A percentile compares a stretch with the other conserved stretches of the same genome.
Evolutionary conservation across 768 basidiomycete species (phyloP).

Genomic region (Suillus ampliporus): DNA sequence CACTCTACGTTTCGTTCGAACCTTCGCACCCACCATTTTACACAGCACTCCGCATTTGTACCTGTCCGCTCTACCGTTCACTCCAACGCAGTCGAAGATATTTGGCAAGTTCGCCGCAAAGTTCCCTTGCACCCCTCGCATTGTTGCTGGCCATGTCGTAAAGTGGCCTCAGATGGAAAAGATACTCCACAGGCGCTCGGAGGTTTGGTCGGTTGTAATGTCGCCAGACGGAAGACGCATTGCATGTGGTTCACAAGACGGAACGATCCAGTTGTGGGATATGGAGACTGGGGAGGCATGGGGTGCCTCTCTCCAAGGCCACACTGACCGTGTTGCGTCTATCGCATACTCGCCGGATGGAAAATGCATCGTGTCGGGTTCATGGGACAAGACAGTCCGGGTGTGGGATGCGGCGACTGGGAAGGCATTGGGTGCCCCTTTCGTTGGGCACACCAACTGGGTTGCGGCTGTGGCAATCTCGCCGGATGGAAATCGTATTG

Average conservation of each 20-base stretch:
- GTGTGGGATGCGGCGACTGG: slow-evolving; percentile 13
- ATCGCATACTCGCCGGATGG: slow-evolving; percentile 11
- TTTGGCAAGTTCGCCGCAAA: slow-evolving; percentile 20
- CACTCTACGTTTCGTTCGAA: slow-evolving; percentile 15
- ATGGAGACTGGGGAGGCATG: slow-evolving; percentile 1
- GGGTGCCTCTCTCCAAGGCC: slow-evolving; percentile 3
- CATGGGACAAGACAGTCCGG: slow-evolving; percentile 17
- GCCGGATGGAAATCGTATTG: background rate
- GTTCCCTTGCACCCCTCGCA: background rate
- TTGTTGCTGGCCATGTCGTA: background rate
- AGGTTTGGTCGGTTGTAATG: background rate
- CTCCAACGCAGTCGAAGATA: slow-evolving; percentile 28
- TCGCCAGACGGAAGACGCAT: background rate
- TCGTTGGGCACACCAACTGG: background rate
- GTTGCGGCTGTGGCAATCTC: slow-evolving; percentile 5
- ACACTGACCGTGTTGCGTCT: background rate
- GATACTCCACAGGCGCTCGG: background rate
- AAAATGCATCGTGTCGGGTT: slow-evolving; percentile 17
- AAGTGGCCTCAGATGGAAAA: slow-evolving; percentile 7
- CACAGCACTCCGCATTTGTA: slow-evolving; percentile 31
- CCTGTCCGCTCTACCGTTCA: slow-evolving; percentile 30
- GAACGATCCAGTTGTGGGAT: slow-evolving; percentile 11
- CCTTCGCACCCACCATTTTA: slow-evolving; percentile 18
- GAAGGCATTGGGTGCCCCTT: background rate
- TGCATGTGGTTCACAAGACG: slow-evolving; percentile 14